phyloP scores from a whole-genome alignment of 768 basidiomycete species.

The Tephrocybe sp. region DNA sequence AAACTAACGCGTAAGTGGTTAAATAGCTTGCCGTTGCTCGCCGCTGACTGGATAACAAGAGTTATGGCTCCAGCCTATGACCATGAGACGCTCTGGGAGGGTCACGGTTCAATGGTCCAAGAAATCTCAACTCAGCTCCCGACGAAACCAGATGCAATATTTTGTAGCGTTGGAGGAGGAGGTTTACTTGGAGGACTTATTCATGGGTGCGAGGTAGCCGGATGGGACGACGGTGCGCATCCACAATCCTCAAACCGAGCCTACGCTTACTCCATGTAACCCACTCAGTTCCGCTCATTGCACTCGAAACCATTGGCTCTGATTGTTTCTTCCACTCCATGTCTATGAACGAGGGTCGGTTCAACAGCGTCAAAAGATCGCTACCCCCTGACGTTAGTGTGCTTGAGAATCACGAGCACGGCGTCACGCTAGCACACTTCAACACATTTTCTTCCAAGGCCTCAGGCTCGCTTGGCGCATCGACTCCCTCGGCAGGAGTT shows the following conservation, averaged over 20 bases:
- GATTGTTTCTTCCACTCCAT: slow-evolving; percentile 74
- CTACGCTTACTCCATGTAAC: neutral
- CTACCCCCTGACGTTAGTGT: slow-evolving; percentile 41
- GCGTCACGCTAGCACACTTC: slow-evolving; percentile 58
- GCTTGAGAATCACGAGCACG: slow-evolving; percentile 36
- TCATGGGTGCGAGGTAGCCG: slow-evolving; percentile 56
- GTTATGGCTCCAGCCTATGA: slow-evolving; percentile 74
- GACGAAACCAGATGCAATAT: slow-evolving; percentile 62
- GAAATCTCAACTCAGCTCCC: slow-evolving; percentile 59
- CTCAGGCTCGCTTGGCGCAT: slow-evolving; percentile 69
- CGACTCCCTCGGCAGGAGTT: slow-evolving; percentile 55
- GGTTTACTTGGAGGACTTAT: slow-evolving; percentile 72
- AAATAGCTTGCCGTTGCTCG: neutral
- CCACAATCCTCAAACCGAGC: too few relatives aligned
- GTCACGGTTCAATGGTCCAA: slow-evolving; percentile 69
- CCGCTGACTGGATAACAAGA: slow-evolving; percentile 28
- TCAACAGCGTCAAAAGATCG: slow-evolving; percentile 25
- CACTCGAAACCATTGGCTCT: slow-evolving; percentile 69
- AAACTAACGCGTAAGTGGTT: slow-evolving; percentile 51
- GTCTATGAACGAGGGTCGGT: slow-evolving; percentile 48
- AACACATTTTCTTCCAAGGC: slow-evolving; percentile 58
- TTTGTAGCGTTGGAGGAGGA: slow-evolving; percentile 77
- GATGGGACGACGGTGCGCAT: slow-evolving; percentile 67
- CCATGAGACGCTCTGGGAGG: slow-evolving; percentile 67
- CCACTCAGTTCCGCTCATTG: slow-evolving; percentile 54